Evolutionary conservation across 2,329 filamentous ascomycete genomes (phyloP), one percentile per base, ranked within the genome.

Genomic region (Calonectria hawksworthii): DNA sequence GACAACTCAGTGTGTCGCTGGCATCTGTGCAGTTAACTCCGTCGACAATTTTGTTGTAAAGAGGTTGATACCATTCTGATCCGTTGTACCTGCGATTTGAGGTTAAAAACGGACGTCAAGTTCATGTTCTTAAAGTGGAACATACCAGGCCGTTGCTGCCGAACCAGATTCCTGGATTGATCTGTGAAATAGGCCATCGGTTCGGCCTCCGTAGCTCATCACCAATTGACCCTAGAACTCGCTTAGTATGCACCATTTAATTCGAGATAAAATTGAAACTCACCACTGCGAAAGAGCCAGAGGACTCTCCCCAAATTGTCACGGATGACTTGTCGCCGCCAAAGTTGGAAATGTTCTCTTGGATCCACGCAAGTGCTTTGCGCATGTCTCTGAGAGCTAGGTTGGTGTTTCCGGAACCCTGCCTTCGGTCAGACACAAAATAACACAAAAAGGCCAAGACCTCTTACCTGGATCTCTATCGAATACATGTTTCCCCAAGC

Each of bases 341-440:
- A 50, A 68, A 68, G 13, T 26, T 26, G 10, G 34, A 44, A 21
- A 68, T 68, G 23, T 68, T 68, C 28, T 68, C 66, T 16, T 68
- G 51, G 11, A 68, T 44, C 66, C 66, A 68, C 10, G 52, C 51
- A 5, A 68, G 8, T 2, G 66, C 66, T 4, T 56, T 41, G 14
- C 66, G 66, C 66, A 47, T 44, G 14, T 68, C 66, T 8, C 52
- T 30, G 13, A 41, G 36, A 5, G 56, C 68, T 13, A 65, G 56
- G 21, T 70, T 70, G 3, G 59, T 54, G 5, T 65, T 50, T 65
- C 61, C 61, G 11, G 61, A 44, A 21, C 41, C 41, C 61, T 65
- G 13, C 1, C 34, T 47, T 21, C 1, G 18, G 4, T 50, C 34
- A 65, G 28, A 4, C 10, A 16, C 28, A 28, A 16, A 21, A 28